These are phyloP conservation scores for Arxiozyma slooffiae DNA, from an alignment of 1,139 yeast species.

Conservation along the genomic window DNA sequence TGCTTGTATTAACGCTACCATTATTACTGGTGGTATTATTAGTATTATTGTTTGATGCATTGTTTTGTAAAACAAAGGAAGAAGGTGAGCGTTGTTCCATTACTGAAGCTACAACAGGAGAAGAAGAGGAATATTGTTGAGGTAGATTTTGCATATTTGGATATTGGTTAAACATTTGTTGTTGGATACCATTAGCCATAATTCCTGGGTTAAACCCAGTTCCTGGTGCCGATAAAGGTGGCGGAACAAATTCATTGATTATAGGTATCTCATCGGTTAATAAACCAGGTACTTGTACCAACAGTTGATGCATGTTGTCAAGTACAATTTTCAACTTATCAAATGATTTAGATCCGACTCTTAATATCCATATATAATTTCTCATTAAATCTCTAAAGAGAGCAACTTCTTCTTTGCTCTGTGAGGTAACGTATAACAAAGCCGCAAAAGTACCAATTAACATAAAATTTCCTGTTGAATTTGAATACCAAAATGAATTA, in stretches of 20 bases:
- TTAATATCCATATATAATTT: constrained; percentile 66
- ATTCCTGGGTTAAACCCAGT: background rate
- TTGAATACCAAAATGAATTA: constrained; percentile 81
- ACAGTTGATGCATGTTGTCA: constrained; percentile 52
- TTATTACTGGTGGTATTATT: background rate
- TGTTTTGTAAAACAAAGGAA: constrained; percentile 1
- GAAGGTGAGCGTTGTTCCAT: constrained; percentile 9
- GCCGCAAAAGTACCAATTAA: constrained; percentile 83
- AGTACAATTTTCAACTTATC: constrained; percentile 66
- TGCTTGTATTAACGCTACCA: background rate
- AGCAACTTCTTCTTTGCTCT: constrained; percentile 49
- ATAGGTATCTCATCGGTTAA: constrained; percentile 37
- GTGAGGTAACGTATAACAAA: constrained; percentile 54
- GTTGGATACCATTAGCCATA: background rate
- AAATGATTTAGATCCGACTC: constrained; percentile 64
- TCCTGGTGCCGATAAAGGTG: constrained; percentile 1
- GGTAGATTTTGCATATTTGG: background rate
- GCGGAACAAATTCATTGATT: background rate
- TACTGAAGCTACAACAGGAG: constrained; percentile 11
- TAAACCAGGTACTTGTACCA: constrained; percentile 59
- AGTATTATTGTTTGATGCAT: background rate
- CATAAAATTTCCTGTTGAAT: constrained; percentile 67
- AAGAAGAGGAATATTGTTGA: constrained; percentile 2
- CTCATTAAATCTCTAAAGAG: constrained; percentile 58
- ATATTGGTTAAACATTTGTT: background rate